Evolutionary conservation across 2,329 filamentous ascomycete genomes (phyloP), one percentile per base, ranked within the genome.

Genomic region (Pseudocercospora ulei): DNA sequence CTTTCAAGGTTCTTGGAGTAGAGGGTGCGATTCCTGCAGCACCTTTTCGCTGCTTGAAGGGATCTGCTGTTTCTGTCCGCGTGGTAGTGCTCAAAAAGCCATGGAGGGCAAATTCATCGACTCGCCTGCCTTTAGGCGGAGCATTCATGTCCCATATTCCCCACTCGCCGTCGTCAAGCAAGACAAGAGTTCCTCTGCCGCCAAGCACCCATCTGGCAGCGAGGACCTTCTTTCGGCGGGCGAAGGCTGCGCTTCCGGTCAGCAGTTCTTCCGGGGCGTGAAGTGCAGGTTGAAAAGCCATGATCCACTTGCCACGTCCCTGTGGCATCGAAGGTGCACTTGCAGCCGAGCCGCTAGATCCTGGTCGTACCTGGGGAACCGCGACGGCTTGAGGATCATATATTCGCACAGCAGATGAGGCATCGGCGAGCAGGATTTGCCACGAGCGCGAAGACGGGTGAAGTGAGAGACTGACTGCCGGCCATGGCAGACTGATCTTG

Each of bases 361-460:
- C 44, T 13, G 55, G 53, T 34, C 55, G 39, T 17, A 36, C 29
- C 11, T 35, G 38, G 16, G 36, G 26, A 14, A 39, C 35, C 7
- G 36, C 40, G 4, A 19, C 8, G 9, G 67, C 61, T 19, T 74
- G 66, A 16, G 69, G 70, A 37, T 75, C 70, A 50, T 73, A 75
- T 8, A 78, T 62, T 37, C 74, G 72, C 17, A 74, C 70, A 26
- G 63, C 65, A 4, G 75, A 73, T n/a, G 62, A 65, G 1, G 64
- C 55, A 39, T 76, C 72, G 1, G 68, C 64, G 4, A 78, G 60
- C 5, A 79, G 62, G 7, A 78, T 55, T 28, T 69, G 46, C 7
- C 46, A 40, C 2, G 46, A 50, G 4, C 41, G 44, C 8, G 47
- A 17, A 5, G 51, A 56, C 18, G 54, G 51, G 27, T 57, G 53